These are phyloP conservation scores for Coemansia sp. DNA, from an alignment of 192 early-diverging fungal species.

Conservation along the genomic window DNA sequence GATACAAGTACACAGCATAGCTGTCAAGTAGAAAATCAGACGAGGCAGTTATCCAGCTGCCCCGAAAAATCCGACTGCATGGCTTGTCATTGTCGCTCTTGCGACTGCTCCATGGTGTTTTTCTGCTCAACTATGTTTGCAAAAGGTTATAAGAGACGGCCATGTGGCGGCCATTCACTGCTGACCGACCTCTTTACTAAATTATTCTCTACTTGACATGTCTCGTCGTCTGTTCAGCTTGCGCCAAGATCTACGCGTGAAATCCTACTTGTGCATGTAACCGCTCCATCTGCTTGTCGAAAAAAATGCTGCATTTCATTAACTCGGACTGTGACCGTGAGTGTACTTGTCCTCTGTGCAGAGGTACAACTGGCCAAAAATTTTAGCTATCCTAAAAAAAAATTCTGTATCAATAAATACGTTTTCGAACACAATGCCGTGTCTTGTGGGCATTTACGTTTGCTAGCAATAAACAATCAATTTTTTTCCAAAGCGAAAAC, in stretches of 20 bases:
- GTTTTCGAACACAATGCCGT: too few species aligned
- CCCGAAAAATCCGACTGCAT: conserved; percentile 10
- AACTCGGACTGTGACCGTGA: conserved; percentile 26
- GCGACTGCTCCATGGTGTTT: conserved; percentile 2
- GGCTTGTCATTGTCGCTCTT: conserved; percentile 11
- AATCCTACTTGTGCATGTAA: too few species aligned
- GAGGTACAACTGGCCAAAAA: conserved; percentile 15
- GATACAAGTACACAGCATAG: too few species aligned
- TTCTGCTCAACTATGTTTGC: not conserved
- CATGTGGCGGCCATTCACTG: conserved; percentile 6
- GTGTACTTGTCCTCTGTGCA: conserved; percentile 35
- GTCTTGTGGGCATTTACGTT: too few species aligned
- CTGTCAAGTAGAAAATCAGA: conserved; percentile 10
- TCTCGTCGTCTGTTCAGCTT: too few species aligned
- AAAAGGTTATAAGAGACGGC: conserved; percentile 9
- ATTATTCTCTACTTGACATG: not conserved
- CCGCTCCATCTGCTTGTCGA: not conserved
- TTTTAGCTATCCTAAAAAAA: not conserved
- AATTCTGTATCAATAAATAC: too few species aligned
- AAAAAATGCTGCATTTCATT: not conserved
- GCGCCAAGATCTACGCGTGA: too few species aligned
- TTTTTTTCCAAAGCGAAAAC: too few species aligned
- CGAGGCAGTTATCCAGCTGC: conserved; percentile 10
- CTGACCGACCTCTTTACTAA: not conserved
- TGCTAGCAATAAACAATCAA: too few species aligned